Base-by-base conservation (phyloP, 1,284 basidiomycete species). In the Pseudozyma thailandica region DNA sequence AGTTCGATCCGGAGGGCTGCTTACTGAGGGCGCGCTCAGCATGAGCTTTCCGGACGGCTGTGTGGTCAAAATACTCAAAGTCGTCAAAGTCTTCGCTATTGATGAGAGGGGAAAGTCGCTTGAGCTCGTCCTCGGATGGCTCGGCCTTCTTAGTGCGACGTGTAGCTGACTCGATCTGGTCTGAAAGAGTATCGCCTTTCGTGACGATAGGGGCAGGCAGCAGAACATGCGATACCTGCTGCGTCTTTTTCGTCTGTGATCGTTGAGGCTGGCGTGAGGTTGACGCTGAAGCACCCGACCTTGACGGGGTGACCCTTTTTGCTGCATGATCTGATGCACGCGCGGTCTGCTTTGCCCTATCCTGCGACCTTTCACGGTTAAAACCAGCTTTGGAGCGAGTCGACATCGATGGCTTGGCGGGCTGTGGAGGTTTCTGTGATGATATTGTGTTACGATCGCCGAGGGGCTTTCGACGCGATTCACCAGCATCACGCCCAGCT, bases 31-130 rank as follows among this genome's bases (percentile, higher is more conserved):
- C 20, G 5, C 13, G 23, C 15, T 20, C 26, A 8, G 44, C 8
- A n/a, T 53, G 45, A 13, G 27, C 23, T 39, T 38, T 20, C 30
- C 31, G 27, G 45, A 55, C 18, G 9, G 13, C 21, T 18, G 23
- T 23, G n/a, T 27, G n/a, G 15, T 70, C 66, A 30, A 63, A 55
- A 46, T 70, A 70, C 21, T 60, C 56, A 26, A 63, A 47, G 12
- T 70, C 60, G 38, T 70, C 60, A 43, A 63, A 47, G 10, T 70
- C 60, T 38, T 70, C 60, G 45, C 60, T 64, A 38, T 52, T 39
- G 39, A 66, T 49, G 3, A 5, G 43, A 0, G 63, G 56, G 16
- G 63, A 66, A 16, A 66, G 28, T 3, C 63, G 63, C 12, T 38
- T 44, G 7, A 60, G 49, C 33, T 52, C 48, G 18, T 30, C 52